Percentiles rank a stretch among this genome's conserved stretches.
phyloP scores from a whole-genome alignment of 345 rosid genomes.

The Bruguiera parviflora region DNA sequence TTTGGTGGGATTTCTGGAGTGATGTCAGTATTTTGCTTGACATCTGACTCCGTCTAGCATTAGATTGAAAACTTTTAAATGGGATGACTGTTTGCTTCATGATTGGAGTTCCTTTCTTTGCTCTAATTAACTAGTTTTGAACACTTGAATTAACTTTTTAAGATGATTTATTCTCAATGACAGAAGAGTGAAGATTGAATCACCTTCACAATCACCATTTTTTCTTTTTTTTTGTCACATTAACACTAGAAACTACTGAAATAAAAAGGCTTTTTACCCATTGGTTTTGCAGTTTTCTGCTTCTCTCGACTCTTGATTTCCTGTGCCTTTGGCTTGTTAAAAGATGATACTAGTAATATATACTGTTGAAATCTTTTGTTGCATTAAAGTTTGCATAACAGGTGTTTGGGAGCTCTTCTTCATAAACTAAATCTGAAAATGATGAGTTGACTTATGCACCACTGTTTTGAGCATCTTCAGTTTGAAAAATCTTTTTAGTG shows the following conservation, averaged over 20 bases:
- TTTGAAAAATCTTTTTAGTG: too few species aligned
- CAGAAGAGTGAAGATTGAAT: background rate
- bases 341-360: background rate
- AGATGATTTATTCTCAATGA: background rate
- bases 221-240: background rate
- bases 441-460: too few species aligned
- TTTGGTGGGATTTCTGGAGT: background rate
- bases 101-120: background rate
- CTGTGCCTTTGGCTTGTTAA: background rate
- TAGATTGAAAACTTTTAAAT: slow-evolving; percentile 6
- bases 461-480: too few species aligned
- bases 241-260: background rate
- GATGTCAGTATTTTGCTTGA: slow-evolving; percentile 6
- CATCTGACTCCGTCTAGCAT: background rate
- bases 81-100: background rate
- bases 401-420: too few species aligned
- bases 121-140: background rate
- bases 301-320: background rate
- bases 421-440: too few species aligned
- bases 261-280: background rate
- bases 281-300: background rate
- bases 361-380: background rate
- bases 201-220: background rate
- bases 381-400: too few species aligned
- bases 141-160: background rate